Percentiles rank a stretch among this genome's conserved stretches.
Evolutionary conservation across 768 basidiomycete genomes (phyloP).

Genomic region (Suillus subluteus): DNA sequence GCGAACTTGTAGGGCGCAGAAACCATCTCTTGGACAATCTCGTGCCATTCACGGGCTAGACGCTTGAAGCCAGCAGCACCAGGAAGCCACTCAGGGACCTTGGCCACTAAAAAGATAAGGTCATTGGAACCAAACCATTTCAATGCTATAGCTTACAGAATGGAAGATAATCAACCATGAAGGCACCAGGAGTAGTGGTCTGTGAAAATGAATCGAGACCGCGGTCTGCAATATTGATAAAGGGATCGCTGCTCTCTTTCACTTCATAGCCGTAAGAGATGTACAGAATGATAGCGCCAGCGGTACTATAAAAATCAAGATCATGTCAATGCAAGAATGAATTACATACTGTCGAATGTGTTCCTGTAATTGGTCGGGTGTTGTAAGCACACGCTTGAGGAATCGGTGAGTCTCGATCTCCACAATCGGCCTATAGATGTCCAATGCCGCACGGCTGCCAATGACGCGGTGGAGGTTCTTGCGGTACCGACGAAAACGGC

Average conservation of each 20-base stretch:
- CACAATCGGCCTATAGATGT: slow-evolving; percentile 37
- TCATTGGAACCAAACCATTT: too few species aligned
- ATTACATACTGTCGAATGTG: slow-evolving; percentile 44
- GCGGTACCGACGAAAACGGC: slow-evolving; percentile 46
- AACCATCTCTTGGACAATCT: slow-evolving; percentile 58
- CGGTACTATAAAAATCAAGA: slow-evolving; percentile 36
- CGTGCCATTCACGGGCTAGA: slow-evolving; percentile 56
- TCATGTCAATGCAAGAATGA: neutral
- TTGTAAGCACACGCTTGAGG: slow-evolving; percentile 41
- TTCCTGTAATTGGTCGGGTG: slow-evolving; percentile 39
- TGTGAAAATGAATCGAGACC: slow-evolving; percentile 55
- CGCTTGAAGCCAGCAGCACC: slow-evolving; percentile 56
- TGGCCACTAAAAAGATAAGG: slow-evolving; percentile 32
- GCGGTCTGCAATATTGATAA: slow-evolving; percentile 51
- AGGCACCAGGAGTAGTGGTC: slow-evolving; percentile 49
- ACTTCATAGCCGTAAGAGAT: slow-evolving; percentile 61
- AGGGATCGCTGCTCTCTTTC: slow-evolving; percentile 51
- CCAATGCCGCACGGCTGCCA: slow-evolving; percentile 41
- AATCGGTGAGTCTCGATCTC: slow-evolving; percentile 47
- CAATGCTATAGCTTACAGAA: too few species aligned
- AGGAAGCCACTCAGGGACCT: slow-evolving; percentile 60
- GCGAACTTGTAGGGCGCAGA: slow-evolving; percentile 59
- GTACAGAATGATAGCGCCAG: slow-evolving; percentile 55
- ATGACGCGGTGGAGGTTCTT: slow-evolving; percentile 43
- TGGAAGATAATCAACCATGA: slow-evolving; percentile 40